phyloP scores from a whole-genome alignment of 371 early-diverging fungal species.

The Apophysomyces ossiformis region DNA sequence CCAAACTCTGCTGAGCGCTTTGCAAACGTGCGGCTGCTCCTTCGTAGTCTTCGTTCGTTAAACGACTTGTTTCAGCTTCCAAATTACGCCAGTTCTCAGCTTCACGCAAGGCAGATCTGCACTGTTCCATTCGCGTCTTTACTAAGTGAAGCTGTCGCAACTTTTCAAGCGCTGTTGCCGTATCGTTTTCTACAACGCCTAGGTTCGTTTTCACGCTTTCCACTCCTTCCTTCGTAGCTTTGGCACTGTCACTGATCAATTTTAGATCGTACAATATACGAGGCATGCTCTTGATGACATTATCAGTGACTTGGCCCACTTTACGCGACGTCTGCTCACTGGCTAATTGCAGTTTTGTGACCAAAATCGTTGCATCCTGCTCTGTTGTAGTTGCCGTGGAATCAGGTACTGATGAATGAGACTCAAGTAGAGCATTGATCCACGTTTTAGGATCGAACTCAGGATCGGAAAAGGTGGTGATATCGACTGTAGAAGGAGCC shows the following conservation, averaged over 20 bases:
- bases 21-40: constrained; percentile 63
- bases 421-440: constrained; percentile 60
- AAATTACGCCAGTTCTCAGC: constrained; percentile 82
- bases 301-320: constrained; percentile 54
- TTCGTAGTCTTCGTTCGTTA: constrained; percentile 64
- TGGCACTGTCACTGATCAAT: constrained; percentile 60
- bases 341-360: constrained; percentile 62
- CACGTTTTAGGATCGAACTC: constrained; percentile 68
- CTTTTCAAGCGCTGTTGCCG: constrained; percentile 60
- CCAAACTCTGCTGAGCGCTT: constrained; percentile 70
- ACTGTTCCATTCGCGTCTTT: constrained; percentile 72
- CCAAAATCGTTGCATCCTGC: constrained; percentile 60
- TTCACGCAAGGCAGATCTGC: constrained; percentile 59
- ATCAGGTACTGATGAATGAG: constrained; percentile 14
- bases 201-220: constrained; percentile 50
- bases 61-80: constrained; percentile 66
- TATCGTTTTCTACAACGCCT: constrained; percentile 27
- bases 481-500: constrained; percentile 28
- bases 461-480: constrained; percentile 37
- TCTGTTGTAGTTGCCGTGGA: constrained; percentile 22
- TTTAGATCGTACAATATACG: constrained; percentile 70
- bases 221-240: constrained; percentile 52
- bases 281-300: constrained; percentile 62
- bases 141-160: constrained; percentile 71
- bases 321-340: constrained; percentile 57